These are phyloP conservation scores for Leucogyrophana mollusca DNA, from an alignment of 768 basidiomycete genomes.

Conservation along the genomic window DNA sequence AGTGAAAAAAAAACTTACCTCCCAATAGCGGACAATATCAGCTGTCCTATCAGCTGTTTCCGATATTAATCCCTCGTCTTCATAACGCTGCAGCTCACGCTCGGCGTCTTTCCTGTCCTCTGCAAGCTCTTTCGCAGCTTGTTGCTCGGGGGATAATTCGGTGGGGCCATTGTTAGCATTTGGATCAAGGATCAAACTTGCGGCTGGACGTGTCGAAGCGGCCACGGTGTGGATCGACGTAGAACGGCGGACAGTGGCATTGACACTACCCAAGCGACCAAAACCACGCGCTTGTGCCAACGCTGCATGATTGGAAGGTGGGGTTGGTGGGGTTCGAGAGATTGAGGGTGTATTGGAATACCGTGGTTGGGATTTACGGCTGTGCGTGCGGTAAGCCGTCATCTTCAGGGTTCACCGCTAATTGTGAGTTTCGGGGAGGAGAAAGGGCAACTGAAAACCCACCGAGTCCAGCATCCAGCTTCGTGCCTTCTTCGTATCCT, in stretches of 20 bases:
- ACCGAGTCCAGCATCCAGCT: not conserved
- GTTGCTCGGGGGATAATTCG: not conserved
- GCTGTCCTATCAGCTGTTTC: not conserved
- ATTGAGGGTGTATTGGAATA: not conserved
- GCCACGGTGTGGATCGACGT: not conserved
- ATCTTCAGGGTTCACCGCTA: not conserved
- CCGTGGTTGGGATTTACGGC: slow-evolving; percentile 7
- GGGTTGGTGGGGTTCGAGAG: slow-evolving; percentile 17
- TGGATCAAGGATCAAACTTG: not conserved
- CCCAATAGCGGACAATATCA: slow-evolving; percentile 5
- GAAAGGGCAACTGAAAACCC: not conserved
- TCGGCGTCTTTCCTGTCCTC: not conserved
- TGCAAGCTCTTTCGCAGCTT: not conserved
- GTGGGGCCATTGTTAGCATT: not conserved
- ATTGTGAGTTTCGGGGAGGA: too few species aligned
- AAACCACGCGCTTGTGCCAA: not conserved
- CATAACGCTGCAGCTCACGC: not conserved
- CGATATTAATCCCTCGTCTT: not conserved
- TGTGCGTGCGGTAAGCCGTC: slow-evolving; percentile 17
- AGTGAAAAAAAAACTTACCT: slow-evolving; percentile 1
- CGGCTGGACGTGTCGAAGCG: not conserved
- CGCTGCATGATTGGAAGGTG: slow-evolving; percentile 7
- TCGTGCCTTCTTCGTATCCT: slow-evolving; percentile 1
- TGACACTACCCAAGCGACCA: not conserved
- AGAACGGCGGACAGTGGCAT: not conserved